Evolutionary conservation across 345 rosid genomes (phyloP).

Genomic region (Citrus glauca): DNA sequence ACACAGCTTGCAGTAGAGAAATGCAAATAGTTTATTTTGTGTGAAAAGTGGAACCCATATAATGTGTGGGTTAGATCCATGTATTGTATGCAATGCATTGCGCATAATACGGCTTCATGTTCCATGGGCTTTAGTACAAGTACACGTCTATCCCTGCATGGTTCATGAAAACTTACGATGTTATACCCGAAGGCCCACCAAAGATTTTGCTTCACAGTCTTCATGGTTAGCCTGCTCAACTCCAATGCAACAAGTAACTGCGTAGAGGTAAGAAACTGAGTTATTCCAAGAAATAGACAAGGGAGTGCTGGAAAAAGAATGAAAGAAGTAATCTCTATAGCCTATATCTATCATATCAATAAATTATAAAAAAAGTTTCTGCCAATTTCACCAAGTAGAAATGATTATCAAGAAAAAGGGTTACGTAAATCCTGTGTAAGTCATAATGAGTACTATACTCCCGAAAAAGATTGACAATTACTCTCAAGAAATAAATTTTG

Average conservation of each 20-base stretch:
- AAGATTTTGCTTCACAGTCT: conserved; percentile 93
- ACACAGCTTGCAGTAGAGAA: not conserved
- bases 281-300: not conserved
- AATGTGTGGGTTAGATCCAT: not conserved
- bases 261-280: conserved; percentile 10
- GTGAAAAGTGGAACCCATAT: not conserved
- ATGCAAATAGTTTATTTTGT: not conserved
- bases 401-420: not conserved
- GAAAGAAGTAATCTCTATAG: not conserved
- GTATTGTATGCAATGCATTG: not conserved
- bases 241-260: conserved; percentile 96
- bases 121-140: not conserved
- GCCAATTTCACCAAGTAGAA: not conserved
- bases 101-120: not conserved
- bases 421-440: not conserved
- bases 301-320: too few species aligned
- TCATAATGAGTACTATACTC: not conserved
- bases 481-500: not conserved
- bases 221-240: conserved; percentile 91
- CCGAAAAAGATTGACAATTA: not conserved
- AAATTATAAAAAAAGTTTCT: not conserved
- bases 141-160: not conserved
- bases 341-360: not conserved
- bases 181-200: conserved; percentile 99
- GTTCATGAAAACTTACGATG: conserved; percentile 56